Base-by-base conservation (phyloP, 1,139 yeast species). In the Diutina mesorugosa region DNA sequence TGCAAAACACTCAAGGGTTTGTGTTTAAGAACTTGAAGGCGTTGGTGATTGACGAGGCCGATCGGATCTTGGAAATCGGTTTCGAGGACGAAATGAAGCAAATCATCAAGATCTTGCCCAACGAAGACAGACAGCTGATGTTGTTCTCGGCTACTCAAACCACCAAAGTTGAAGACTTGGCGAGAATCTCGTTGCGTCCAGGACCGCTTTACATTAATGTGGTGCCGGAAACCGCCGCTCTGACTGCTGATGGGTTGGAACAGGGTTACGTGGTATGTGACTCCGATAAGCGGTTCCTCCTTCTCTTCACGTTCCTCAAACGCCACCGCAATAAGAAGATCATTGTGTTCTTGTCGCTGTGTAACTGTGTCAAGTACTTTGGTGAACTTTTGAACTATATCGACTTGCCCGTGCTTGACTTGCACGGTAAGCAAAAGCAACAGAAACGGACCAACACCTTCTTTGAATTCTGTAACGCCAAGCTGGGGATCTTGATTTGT, bases 41-140 rank as follows among this genome's bases (percentile, higher is more conserved):
- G 2, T 78, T 93, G 61, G 83, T 93, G 57, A 91, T 93, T 64
- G 99, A 93, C 70, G 99, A 93, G 72, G 97, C 97, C 51, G 99
- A 93, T 71, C 83, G 99, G 71, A 93, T 93, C 63, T 77, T 93
- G 67, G 98, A 93, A 72, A 90, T 90, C 67, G 99, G 99, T 61
- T 93, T 93, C 72, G 98, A 93, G 75, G 98, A 93, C 63, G 98
- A 93, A 76, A 93, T 93, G 98, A 87, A 81, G 70, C 98, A 95
- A 72, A 93, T 93, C 66, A 90, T 93, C 67, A 89, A 87, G 72
- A 89, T 95, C 61, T 77, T 95, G 67, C 99, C 99, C 55, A 87
- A 83, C 61, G 96, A 90, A 62, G 91, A 87, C 63, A 86, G 99
- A 73, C 99, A 93, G 72, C 81, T 97, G 50, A 93, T 93, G 98